Percentiles rank a stretch among this genome's conserved stretches.
Evolutionary conservation across 768 basidiomycete species (phyloP).

Genomic region (Hortiboletus campestris): DNA sequence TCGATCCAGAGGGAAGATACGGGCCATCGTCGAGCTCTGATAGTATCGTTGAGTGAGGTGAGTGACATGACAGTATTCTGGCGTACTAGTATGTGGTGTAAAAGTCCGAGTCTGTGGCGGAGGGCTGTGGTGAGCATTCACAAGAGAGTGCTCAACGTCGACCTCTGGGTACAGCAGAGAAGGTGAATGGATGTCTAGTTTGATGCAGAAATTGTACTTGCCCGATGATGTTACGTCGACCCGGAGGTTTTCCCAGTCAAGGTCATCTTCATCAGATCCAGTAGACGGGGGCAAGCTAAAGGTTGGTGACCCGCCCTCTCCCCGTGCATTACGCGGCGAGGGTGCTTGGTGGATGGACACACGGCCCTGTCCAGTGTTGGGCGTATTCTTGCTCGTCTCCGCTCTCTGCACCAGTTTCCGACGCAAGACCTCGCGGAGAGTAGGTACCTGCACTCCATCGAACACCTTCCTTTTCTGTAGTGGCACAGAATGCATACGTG

Average conservation of each 20-base stretch:
- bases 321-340: not conserved
- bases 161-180: conserved; percentile 10
- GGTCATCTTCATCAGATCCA: conserved; percentile 21
- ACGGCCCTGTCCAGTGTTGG: not conserved
- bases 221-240: conserved; percentile 22
- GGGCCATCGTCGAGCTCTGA: not conserved
- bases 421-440: conserved; percentile 16
- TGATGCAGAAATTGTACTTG: not conserved
- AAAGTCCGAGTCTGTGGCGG: not conserved
- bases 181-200: not conserved
- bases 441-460: conserved; percentile 32
- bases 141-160: conserved; percentile 24
- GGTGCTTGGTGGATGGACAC: not conserved
- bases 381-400: not conserved
- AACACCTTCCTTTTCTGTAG: conserved; percentile 22
- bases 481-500: conserved; percentile 26
- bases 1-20: not conserved
- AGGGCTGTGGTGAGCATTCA: conserved; percentile 7
- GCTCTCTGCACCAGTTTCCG: conserved; percentile 1
- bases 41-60: not conserved
- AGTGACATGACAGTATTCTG: not conserved
- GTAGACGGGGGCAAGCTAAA: conserved; percentile 1
- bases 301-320: not conserved
- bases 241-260: conserved; percentile 34
- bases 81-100: conserved; percentile 13